Percentiles rank a stretch among this genome's conserved stretches.
phyloP scores from a whole-genome alignment of 2,329 filamentous ascomycete species.

The Penicillium polonicum region DNA sequence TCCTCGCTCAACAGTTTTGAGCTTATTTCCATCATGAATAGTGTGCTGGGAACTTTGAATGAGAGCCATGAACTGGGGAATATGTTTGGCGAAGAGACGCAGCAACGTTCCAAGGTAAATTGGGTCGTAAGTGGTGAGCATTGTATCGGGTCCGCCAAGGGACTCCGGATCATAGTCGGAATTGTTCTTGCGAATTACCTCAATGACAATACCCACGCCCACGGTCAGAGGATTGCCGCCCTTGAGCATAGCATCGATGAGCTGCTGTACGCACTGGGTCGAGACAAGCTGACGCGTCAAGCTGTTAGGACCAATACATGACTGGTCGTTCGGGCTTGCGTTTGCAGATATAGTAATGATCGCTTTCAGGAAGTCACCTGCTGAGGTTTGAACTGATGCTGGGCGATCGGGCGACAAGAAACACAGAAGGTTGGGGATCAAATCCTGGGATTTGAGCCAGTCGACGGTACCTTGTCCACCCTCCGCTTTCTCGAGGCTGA shows the following conservation, averaged over 20 bases:
- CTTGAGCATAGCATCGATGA: conserved; percentile 88
- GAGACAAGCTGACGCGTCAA: conserved; percentile 94
- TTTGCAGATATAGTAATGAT: conserved; percentile 99
- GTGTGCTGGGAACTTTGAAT: conserved; percentile 71
- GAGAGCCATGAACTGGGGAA: conserved; percentile 89
- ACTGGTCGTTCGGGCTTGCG: conserved; percentile 94
- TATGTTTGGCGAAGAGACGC: conserved; percentile 82
- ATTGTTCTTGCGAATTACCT: conserved; percentile 98
- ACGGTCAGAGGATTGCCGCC: conserved; percentile 94
- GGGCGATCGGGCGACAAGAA: conserved; percentile 83
- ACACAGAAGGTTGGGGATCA: conserved; percentile 82
- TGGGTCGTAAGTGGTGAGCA: conserved; percentile 82
- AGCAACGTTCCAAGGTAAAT: conserved; percentile 93
- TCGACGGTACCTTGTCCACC: conserved; percentile 91
- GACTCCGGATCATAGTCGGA: conserved; percentile 97
- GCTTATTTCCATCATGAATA: conserved; percentile 55
- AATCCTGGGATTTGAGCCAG: conserved; percentile 88
- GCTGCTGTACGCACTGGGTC: conserved; percentile 72
- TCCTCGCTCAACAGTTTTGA: conserved; percentile 65
- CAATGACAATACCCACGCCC: conserved; percentile 94
- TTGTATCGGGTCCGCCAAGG: conserved; percentile 72
- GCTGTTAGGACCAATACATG: conserved; percentile 98
- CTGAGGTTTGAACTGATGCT: conserved; percentile 90
- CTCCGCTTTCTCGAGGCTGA: conserved; percentile 90
- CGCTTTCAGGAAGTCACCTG: conserved; percentile 95